These are phyloP conservation scores for Salvia miltiorrhiza DNA, from an alignment of 257 asterid species.

Conservation along the genomic window DNA sequence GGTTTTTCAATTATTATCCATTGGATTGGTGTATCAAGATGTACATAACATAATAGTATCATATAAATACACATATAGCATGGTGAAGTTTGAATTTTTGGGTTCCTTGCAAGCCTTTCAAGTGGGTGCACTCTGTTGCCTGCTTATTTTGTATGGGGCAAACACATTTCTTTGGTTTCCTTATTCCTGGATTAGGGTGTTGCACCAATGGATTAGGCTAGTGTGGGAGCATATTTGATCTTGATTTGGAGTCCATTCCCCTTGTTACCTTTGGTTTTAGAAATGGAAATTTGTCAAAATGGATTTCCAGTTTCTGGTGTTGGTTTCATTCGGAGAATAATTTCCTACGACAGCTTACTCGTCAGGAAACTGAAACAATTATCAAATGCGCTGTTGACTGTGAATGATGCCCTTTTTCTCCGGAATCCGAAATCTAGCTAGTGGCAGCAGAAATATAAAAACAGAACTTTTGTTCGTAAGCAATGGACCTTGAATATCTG, in stretches of 20 bases:
- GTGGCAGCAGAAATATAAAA: constrained; percentile 21
- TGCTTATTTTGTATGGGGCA: neutral
- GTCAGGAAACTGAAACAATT: constrained; percentile 9
- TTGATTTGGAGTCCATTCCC: constrained; percentile 5
- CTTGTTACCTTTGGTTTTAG: constrained; percentile 8
- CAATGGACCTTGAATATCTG: constrained; percentile 24
- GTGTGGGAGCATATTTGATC: constrained; percentile 13
- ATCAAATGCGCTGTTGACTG: constrained; percentile 19
- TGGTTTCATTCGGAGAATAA: constrained; percentile 18
- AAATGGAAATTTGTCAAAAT: neutral
- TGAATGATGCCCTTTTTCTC: constrained; percentile 12
- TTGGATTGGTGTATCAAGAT: neutral
- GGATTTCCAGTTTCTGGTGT: constrained; percentile 19
- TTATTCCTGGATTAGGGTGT: neutral
- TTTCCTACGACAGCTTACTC: neutral
- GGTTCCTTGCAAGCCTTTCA: constrained; percentile 10
- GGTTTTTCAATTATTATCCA: neutral
- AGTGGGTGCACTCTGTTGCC: constrained; percentile 2
- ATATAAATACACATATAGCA: neutral
- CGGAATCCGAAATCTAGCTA: constrained; percentile 6
- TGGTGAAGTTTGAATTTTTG: neutral
- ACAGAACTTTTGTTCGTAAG: constrained; percentile 17
- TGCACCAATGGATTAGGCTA: neutral
- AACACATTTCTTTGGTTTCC: neutral
- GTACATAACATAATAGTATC: neutral